phyloP scores from a whole-genome alignment of 148 eudicot genomes.

The Pharnaceum exiguum region DNA sequence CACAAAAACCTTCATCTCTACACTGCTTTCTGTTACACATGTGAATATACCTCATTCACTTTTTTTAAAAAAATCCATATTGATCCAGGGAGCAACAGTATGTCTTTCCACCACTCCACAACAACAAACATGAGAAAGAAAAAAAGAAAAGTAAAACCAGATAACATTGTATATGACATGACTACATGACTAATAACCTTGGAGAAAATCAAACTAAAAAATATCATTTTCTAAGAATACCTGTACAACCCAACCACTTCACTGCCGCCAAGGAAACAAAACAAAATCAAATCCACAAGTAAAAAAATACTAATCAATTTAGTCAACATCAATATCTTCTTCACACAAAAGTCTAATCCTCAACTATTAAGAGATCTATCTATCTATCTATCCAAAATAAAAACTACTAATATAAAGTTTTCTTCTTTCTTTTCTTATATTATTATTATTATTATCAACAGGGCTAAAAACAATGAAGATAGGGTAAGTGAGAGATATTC shows the following conservation, averaged over 20 bases:
- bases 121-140: too few relatives aligned
- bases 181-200: neutral
- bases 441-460: too few relatives aligned
- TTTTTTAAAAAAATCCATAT: neutral
- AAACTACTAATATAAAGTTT: neutral
- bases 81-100: neutral
- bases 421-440: too few relatives aligned
- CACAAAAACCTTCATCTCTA: neutral
- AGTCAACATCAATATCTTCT: conserved; percentile 21
- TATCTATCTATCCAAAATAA: neutral
- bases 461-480: neutral
- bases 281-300: conserved; percentile 3
- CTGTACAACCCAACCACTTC: conserved; percentile 5
- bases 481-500: conserved; percentile 17
- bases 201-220: neutral
- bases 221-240: conserved; percentile 9
- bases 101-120: too few relatives aligned
- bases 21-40: neutral
- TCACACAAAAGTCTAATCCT: conserved; percentile 8
- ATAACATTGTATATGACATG: neutral
- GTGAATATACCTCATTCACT: neutral
- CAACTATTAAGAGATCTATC: conserved; percentile 3
- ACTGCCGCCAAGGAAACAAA: neutral
- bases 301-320: neutral
- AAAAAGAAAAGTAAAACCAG: neutral